Percentiles rank a stretch among this genome's conserved stretches.
phyloP scores from a whole-genome alignment of 2,329 filamentous ascomycete genomes.

The Fusarium newnesense region DNA sequence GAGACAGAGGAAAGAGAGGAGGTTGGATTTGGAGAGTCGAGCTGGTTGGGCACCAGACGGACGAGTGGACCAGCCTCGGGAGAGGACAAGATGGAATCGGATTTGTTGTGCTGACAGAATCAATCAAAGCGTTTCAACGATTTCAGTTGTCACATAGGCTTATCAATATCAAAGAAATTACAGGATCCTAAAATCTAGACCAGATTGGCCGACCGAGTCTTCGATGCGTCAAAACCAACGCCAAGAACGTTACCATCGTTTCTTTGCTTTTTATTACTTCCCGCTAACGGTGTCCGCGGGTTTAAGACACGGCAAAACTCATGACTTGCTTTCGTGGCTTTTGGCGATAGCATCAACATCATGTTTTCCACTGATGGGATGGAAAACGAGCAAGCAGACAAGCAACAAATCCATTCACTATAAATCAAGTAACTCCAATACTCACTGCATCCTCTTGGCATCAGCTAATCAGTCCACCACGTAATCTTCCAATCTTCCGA shows the following conservation, averaged over 20 bases:
- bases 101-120: neutral
- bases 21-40: conserved; percentile 17
- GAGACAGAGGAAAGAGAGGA: conserved; percentile 8
- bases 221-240: neutral
- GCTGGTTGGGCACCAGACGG: conserved; percentile 23
- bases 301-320: neutral
- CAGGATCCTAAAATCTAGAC: neutral
- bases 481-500: conserved; percentile 43
- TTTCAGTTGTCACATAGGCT: neutral
- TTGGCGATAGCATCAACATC: neutral
- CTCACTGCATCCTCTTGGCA: conserved; percentile 22
- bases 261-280: conserved; percentile 16
- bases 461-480: conserved; percentile 34
- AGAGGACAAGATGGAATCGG: neutral
- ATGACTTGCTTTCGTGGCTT: neutral
- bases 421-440: conserved; percentile 27
- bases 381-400: neutral
- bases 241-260: neutral
- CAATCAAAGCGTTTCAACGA: neutral
- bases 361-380: neutral
- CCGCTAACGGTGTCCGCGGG: neutral
- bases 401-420: neutral
- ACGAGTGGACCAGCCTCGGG: conserved; percentile 3
- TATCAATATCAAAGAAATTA: neutral
- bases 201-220: conserved; percentile 17